A percentile compares a stretch with the other conserved stretches of the same genome.
phyloP scores from a whole-genome alignment of 2,329 filamentous ascomycete genomes.

The Neofusicoccum laricinum region DNA sequence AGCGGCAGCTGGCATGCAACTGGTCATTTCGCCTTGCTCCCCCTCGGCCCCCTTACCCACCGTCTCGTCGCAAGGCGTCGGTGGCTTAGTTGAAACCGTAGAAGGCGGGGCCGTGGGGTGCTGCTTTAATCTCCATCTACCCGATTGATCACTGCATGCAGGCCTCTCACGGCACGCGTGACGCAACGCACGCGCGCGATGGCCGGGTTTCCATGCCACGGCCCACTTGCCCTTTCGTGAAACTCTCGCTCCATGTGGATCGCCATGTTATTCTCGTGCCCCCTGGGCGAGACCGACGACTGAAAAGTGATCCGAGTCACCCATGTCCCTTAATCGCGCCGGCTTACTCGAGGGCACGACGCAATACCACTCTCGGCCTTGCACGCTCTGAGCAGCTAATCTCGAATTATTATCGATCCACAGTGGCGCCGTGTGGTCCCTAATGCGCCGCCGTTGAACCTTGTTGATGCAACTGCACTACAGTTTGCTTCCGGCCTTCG shows the following conservation, averaged over 20 bases:
- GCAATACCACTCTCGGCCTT: too few species aligned
- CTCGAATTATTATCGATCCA: background rate
- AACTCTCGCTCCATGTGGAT: background rate
- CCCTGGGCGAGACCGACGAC: background rate
- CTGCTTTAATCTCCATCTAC: background rate
- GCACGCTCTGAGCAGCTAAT: background rate
- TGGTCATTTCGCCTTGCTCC: background rate
- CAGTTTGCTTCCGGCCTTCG: background rate
- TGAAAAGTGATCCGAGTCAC: background rate
- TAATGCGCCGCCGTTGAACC: background rate
- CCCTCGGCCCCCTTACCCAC: background rate
- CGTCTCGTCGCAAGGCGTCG: background rate
- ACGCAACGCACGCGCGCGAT: background rate
- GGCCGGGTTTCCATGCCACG: background rate
- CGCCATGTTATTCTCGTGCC: background rate
- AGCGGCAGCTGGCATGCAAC: background rate
- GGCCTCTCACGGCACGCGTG: background rate
- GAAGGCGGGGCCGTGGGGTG: background rate
- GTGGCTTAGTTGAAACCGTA: background rate
- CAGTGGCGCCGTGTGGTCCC: background rate
- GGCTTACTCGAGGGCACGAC: background rate
- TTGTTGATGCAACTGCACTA: background rate
- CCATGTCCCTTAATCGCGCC: background rate
- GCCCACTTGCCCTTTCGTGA: background rate
- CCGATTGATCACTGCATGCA: background rate